Percentiles rank a stretch among this genome's conserved stretches.
Evolutionary conservation across 768 basidiomycete genomes (phyloP).

Genomic region (Podaxis sp.): DNA sequence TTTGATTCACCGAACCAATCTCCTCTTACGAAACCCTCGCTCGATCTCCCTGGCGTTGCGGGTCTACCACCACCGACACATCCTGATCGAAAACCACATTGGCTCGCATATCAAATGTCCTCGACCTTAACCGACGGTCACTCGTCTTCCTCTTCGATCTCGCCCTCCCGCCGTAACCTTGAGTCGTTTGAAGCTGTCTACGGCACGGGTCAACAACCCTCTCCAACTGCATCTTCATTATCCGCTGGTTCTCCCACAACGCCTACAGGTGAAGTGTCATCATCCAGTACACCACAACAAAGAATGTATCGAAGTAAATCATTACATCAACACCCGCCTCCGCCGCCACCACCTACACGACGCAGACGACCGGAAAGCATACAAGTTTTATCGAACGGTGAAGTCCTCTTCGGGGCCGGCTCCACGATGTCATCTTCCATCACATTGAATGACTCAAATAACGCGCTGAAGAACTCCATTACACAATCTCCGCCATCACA

Average conservation of each 20-base stretch:
- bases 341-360: constrained; percentile 39
- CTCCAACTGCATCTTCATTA: constrained; percentile 6
- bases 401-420: constrained; percentile 9
- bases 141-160: neutral
- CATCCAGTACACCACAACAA: constrained; percentile 25
- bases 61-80: constrained; percentile 45
- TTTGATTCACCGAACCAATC: constrained; percentile 19
- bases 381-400: constrained; percentile 38
- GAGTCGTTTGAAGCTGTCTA: constrained; percentile 25
- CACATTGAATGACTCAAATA: neutral
- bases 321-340: constrained; percentile 30
- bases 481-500: neutral
- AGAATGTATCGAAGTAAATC: constrained; percentile 55
- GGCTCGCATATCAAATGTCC: constrained; percentile 9
- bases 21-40: neutral
- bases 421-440: neutral
- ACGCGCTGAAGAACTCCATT: neutral
- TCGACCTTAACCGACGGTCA: neutral
- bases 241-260: constrained; percentile 17
- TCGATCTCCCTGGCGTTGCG: constrained; percentile 2
- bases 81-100: constrained; percentile 44
- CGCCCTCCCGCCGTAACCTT: constrained; percentile 7
- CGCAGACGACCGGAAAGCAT: constrained; percentile 64
- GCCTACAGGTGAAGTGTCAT: neutral
- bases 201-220: neutral